Evolutionary conservation across 768 basidiomycete species (phyloP).

Genomic region (Amylocystis lapponica): DNA sequence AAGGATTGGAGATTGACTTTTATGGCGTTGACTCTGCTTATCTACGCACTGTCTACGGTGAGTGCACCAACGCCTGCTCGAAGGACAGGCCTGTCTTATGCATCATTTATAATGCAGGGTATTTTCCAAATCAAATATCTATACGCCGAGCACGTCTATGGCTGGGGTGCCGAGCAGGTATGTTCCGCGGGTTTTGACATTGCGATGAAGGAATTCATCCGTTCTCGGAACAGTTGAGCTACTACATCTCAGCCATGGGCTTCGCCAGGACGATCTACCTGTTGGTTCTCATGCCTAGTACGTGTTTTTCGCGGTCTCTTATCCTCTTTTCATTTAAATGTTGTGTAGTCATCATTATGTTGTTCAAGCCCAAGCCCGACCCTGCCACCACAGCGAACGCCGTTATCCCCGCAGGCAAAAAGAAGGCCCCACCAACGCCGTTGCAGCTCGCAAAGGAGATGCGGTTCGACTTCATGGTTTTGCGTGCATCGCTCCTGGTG

Average conservation of each 20-base stretch:
- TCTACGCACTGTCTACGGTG: slow-evolving; percentile 60
- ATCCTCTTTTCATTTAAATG: slow-evolving; percentile 22
- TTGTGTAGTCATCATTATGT: slow-evolving; percentile 52
- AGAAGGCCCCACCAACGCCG: slow-evolving; percentile 38
- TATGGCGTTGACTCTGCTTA: slow-evolving; percentile 57
- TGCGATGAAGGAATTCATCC: neutral
- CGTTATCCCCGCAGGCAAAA: slow-evolving; percentile 5
- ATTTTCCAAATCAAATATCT: slow-evolving; percentile 72
- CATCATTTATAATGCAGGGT: slow-evolving; percentile 36
- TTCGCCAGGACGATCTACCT: slow-evolving; percentile 59
- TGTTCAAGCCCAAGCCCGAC: slow-evolving; percentile 45
- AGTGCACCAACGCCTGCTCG: slow-evolving; percentile 18
- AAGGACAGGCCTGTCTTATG: neutral
- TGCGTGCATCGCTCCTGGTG: slow-evolving; percentile 57
- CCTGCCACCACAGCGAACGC: slow-evolving; percentile 6
- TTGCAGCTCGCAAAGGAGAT: slow-evolving; percentile 53
- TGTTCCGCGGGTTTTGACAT: slow-evolving; percentile 1
- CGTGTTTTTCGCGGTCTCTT: slow-evolving; percentile 23
- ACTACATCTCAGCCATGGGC: slow-evolving; percentile 71
- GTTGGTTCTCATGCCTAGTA: slow-evolving; percentile 64
- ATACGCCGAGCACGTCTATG: slow-evolving; percentile 68
- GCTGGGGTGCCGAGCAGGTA: slow-evolving; percentile 60
- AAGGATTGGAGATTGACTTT: slow-evolving; percentile 74
- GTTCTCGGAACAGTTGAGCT: slow-evolving; percentile 46
- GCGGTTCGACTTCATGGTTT: slow-evolving; percentile 62